Percentiles rank a stretch among this genome's conserved stretches.
Evolutionary conservation across 2,329 filamentous ascomycete species (phyloP).

Genomic region (Colletotrichum melonis): DNA sequence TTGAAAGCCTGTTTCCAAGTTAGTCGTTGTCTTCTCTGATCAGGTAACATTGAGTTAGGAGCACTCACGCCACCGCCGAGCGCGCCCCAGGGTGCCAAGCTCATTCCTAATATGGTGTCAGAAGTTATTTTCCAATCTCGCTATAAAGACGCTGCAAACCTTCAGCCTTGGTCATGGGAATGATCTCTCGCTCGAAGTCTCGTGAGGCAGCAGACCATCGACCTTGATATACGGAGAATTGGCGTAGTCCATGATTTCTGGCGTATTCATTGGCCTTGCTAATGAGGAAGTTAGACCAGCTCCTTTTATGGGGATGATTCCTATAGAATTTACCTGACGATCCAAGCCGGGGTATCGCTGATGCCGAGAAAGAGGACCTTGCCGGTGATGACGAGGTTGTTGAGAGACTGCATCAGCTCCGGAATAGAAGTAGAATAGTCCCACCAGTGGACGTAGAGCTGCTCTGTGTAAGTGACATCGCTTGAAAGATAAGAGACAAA

Average conservation of each 20-base stretch:
- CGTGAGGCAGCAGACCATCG: conserved; percentile 71
- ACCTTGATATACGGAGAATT: conserved; percentile 78
- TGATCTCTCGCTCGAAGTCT: conserved; percentile 77
- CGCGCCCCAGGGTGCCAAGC: conserved; percentile 64
- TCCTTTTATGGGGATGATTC: neutral
- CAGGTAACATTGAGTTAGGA: neutral
- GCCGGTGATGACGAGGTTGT: conserved; percentile 67
- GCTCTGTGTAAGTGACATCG: neutral
- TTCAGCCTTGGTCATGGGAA: conserved; percentile 72
- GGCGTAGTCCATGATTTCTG: conserved; percentile 74
- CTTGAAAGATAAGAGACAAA: conserved; percentile 3
- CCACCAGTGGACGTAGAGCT: conserved; percentile 75
- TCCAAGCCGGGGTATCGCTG: conserved; percentile 77
- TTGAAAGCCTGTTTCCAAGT: conserved; percentile 40
- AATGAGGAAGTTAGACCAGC: neutral
- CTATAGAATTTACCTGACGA: conserved; percentile 57
- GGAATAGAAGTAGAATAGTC: conserved; percentile 73
- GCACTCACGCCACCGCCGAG: conserved; percentile 53
- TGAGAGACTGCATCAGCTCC: conserved; percentile 77
- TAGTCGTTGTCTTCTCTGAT: neutral
- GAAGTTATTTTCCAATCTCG: neutral
- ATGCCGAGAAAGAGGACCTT: conserved; percentile 76
- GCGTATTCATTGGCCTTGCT: conserved; percentile 77
- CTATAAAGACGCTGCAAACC: conserved; percentile 39
- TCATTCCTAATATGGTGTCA: conserved; percentile 57